Evolutionary conservation across 208 protist genomes (phyloP), one percentile per base, ranked within the genome.

Genomic region (Kentomonas sorsogonicus): DNA sequence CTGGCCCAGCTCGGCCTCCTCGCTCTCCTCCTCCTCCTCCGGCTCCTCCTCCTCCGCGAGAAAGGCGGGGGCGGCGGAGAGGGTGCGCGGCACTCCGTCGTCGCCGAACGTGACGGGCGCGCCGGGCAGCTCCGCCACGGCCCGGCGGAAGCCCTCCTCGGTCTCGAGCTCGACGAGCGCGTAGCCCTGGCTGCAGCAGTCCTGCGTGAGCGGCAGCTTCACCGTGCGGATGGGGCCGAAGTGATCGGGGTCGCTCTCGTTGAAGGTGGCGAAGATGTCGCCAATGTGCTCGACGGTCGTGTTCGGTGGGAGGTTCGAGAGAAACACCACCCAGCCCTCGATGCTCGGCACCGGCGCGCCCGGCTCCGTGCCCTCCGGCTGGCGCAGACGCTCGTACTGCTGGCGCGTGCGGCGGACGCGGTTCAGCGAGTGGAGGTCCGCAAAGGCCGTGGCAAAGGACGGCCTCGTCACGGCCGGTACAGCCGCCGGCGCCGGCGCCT

Each of bases 261-360:
- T 77, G 61, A 75, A 80, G 16, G 59, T 55, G 43, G 75, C 72
- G 23, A 94, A 74, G 23, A 87, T 50, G 55, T 91, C 75, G 16
- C 57, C 44, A 18, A 94, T 72, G 62, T 89, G 72, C 51, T 86
- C 79, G 23, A 63, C 67, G 3, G 80, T 86, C 11, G 83, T 83
- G 6, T 75, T 73, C 9, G 63, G 46, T 2, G 83, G 81, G n/a
- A 91, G 67, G 53, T 82, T 78, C 1, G 69, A 75, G 20, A 93
- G 62, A 50, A 91, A 79, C 3, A 93, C 60, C 29, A 85, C 74
- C 86, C 86, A 93, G 7, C 83, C 83, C 66, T 93, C 86, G 43
- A 93, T 85, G 65, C 86, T 93, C 2, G 86, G 82, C 20, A 84
- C 82, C 34, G 83, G 66, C 26, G 72, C 62, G 27, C 82, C 86